A percentile compares a stretch with the other conserved stretches of the same genome.
Conservation (phyloP, 345 rosid genomes). For the Syzygium oleosum region DNA sequence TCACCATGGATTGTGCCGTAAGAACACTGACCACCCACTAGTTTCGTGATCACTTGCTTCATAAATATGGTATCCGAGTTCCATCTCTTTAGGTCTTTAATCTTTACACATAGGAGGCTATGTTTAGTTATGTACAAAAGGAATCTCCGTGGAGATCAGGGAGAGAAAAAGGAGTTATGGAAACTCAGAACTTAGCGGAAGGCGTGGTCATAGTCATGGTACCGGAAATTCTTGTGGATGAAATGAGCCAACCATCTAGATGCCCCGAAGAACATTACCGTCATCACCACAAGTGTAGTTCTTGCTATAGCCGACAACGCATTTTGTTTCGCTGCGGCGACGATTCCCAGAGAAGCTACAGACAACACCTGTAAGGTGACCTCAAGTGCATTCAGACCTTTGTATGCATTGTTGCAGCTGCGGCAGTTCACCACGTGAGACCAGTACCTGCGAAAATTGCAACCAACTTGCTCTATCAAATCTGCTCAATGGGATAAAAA, state of each 20-base stretch:
- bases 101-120: neutral
- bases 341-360: slow-evolving; percentile 35
- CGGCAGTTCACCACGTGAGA: slow-evolving; percentile 72
- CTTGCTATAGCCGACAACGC: slow-evolving; percentile 29
- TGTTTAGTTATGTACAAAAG: neutral
- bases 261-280: slow-evolving; percentile 51
- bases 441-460: slow-evolving; percentile 45
- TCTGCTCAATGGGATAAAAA: neutral
- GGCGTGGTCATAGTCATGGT: slow-evolving; percentile 72
- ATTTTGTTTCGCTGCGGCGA: slow-evolving; percentile 40
- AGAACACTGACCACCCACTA: neutral
- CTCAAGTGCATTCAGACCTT: slow-evolving; percentile 45
- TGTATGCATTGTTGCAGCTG: slow-evolving; percentile 61
- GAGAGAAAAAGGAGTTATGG: neutral
- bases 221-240: slow-evolving; percentile 58
- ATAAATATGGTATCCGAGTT: neutral
- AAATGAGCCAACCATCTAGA: slow-evolving; percentile 70
- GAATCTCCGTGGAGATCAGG: neutral
- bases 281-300: slow-evolving; percentile 22
- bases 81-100: neutral
- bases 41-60: neutral
- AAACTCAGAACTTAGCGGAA: slow-evolving; percentile 19
- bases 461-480: neutral
- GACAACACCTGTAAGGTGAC: slow-evolving; percentile 44
- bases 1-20: neutral